Base-by-base conservation (phyloP, 2,329 filamentous ascomycete species). In the Aspergillus spinulosporus region DNA sequence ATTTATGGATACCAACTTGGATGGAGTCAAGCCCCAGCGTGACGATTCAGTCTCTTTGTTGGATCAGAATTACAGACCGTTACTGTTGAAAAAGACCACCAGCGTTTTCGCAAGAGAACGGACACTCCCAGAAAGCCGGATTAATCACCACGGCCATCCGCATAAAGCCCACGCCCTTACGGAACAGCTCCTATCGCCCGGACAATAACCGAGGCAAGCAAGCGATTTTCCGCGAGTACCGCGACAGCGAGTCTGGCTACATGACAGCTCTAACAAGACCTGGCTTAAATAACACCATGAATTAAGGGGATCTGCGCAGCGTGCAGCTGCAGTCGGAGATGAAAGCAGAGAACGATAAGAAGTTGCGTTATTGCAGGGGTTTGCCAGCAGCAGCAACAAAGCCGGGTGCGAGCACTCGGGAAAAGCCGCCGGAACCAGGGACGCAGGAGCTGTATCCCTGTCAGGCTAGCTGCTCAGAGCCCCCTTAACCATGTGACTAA, bases 301-400 rank as follows among this genome's bases (percentile, higher is more conserved):
- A 37, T 4, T 12, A 4, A 8, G 34, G n/a, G 34, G 21, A 21
- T 21, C 34, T 37, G n/a, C 34, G 34, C n/a, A 37, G 34, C 34
- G 9, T 37, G 34, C 50, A 82, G 83, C n/a, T 67, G 78, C 0
- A 84, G 14, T 6, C n/a, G n/a, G 9, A 12, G 37, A 12, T 11
- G 8, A 14, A 21, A 21, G 21, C 15, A 15, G 21, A 42, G 39
- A 42, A 42, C 39, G 39, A 42, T 42, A 42, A 42, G n/a, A 11
- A 46, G n/a, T 31, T 5, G 6, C 4, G 26, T 46, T 46, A 21
- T 48, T 21, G 29, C 31, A 48, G 45, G 45, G 45, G 11, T 8
- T 5, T 21, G 39, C 37, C 8, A 40, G 12, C 39, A 42, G 14
- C 5, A 5, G 37, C 28, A 31, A 47, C 9, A 11, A 47, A 36